Evolutionary conservation across 352 stramenopile genomes (phyloP).

Genomic region (Pythium vanterpoolii): DNA sequence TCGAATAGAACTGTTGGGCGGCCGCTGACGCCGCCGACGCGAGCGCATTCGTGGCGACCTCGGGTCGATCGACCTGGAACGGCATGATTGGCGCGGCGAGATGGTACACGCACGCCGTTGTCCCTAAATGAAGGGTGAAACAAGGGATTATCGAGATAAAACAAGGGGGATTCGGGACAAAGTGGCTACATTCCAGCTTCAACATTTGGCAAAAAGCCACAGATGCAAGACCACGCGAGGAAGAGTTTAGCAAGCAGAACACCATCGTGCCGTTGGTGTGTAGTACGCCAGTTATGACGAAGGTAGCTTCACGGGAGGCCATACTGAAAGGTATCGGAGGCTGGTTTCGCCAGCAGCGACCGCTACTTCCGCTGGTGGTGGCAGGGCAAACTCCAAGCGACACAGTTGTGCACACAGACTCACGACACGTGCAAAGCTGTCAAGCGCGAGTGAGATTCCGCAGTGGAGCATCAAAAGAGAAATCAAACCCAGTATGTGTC

Average conservation of each 20-base stretch:
- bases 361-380: not conserved
- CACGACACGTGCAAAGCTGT: not conserved
- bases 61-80: slow-evolving; percentile 43
- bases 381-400: not conserved
- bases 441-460: not conserved
- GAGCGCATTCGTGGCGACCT: slow-evolving; percentile 38
- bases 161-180: too few species aligned
- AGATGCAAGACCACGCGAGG: too few species aligned
- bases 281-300: too few species aligned
- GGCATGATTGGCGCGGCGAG: slow-evolving; percentile 52
- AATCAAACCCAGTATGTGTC: not conserved
- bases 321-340: too few species aligned
- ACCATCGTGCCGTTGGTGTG: too few species aligned
- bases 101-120: not conserved
- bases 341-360: too few species aligned
- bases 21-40: slow-evolving; percentile 35
- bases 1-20: slow-evolving; percentile 58
- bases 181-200: not conserved
- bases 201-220: too few species aligned
- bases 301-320: too few species aligned
- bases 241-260: too few species aligned
- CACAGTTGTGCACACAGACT: not conserved
- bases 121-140: slow-evolving; percentile 1
- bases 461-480: not conserved
- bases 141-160: slow-evolving; percentile 7